These are phyloP conservation scores for Aureoboletus auriporus DNA, from an alignment of 768 basidiomycete species.

Conservation along the genomic window DNA sequence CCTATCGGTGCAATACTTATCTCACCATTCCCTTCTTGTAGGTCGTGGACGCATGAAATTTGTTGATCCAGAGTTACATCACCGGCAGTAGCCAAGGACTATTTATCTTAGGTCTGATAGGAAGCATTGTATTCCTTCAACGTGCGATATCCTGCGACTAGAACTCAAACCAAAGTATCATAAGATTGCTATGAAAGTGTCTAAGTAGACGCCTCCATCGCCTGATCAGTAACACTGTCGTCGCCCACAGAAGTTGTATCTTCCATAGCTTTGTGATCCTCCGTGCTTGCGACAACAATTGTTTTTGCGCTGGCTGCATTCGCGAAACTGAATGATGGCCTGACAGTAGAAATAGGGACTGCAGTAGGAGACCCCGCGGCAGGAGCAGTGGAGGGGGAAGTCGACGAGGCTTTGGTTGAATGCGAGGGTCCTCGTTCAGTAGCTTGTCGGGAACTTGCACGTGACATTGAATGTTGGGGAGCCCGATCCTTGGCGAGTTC, in stretches of 20 bases:
- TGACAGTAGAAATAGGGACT: slow-evolving; percentile 44
- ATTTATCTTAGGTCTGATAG: background rate
- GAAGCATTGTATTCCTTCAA: background rate
- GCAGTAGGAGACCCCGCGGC: slow-evolving; percentile 22
- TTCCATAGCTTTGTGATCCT: slow-evolving; percentile 13
- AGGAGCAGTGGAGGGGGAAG: slow-evolving; percentile 13
- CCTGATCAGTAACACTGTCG: slow-evolving; percentile 13
- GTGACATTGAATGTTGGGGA: slow-evolving; percentile 39
- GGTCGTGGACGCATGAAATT: slow-evolving; percentile 68
- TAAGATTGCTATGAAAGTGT: slow-evolving; percentile 5
- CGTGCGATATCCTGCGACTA: slow-evolving; percentile 1
- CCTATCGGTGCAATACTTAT: background rate
- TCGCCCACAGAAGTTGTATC: slow-evolving; percentile 1
- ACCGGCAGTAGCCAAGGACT: slow-evolving; percentile 17
- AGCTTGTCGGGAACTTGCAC: slow-evolving; percentile 45
- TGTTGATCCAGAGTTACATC: slow-evolving; percentile 52
- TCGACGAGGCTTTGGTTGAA: slow-evolving; percentile 32
- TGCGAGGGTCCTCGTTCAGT: slow-evolving; percentile 40
- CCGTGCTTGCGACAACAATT: slow-evolving; percentile 11
- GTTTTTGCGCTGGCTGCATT: slow-evolving; percentile 53
- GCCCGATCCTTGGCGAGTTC: slow-evolving; percentile 36
- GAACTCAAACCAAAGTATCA: background rate
- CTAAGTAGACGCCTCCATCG: slow-evolving; percentile 15
- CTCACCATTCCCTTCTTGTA: slow-evolving; percentile 15
- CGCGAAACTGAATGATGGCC: slow-evolving; percentile 79